These are phyloP conservation scores for Theobroma grandiflorum DNA, from an alignment of 441 rosid species.

Conservation along the genomic window DNA sequence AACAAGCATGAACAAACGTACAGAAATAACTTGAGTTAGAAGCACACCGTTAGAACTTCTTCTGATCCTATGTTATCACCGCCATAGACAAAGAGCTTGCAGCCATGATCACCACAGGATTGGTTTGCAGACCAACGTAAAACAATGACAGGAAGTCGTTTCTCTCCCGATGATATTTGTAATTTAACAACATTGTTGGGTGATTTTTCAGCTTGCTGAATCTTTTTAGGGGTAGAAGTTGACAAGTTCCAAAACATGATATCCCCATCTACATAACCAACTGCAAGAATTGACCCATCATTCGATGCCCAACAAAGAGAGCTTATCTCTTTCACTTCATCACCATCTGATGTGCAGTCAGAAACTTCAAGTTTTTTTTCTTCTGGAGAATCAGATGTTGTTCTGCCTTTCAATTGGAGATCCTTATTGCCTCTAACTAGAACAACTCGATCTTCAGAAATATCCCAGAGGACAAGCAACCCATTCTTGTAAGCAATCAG, in stretches of 20 bases:
- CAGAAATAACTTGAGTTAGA: constrained; percentile 29
- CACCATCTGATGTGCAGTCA: constrained; percentile 39
- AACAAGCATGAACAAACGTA: not conserved
- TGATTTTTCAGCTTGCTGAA: constrained; percentile 45
- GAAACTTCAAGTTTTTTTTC: constrained; percentile 43
- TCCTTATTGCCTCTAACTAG: constrained; percentile 59
- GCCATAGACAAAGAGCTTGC: constrained; percentile 71
- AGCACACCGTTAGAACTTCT: constrained; percentile 67
- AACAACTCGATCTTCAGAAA: constrained; percentile 58
- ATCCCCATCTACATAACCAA: constrained; percentile 79
- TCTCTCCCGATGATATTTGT: constrained; percentile 60
- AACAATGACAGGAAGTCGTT: constrained; percentile 68
- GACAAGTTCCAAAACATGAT: constrained; percentile 61
- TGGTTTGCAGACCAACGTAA: constrained; percentile 58
- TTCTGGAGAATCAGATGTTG: constrained; percentile 43
- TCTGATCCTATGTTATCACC: constrained; percentile 72
- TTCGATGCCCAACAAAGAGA: constrained; percentile 75
- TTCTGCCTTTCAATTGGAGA: constrained; percentile 51
- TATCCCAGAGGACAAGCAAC: constrained; percentile 71
- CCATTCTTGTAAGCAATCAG: constrained; percentile 70
- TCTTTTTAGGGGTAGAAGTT: constrained; percentile 38
- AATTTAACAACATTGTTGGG: constrained; percentile 59
- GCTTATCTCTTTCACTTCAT: constrained; percentile 64
- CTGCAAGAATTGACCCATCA: constrained; percentile 73
- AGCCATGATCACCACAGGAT: constrained; percentile 44